These are phyloP conservation scores for Alternaria novae-zelandiae DNA, from an alignment of 2,329 filamentous ascomycete species.

Conservation along the genomic window DNA sequence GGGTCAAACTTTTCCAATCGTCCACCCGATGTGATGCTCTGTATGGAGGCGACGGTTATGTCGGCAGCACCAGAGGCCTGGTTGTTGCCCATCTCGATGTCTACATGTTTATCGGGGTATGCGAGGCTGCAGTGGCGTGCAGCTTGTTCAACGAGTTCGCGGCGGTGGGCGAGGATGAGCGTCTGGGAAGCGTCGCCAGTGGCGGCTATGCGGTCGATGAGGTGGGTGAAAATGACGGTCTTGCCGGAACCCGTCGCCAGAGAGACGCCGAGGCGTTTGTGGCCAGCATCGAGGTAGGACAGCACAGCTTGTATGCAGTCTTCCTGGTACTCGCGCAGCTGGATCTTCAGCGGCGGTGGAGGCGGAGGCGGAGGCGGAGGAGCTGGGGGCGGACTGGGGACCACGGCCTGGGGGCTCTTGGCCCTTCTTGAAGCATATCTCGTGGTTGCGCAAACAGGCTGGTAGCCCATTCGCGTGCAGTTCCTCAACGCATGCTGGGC, in stretches of 20 bases:
- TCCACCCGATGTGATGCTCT: constrained; percentile 78
- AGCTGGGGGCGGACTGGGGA: constrained; percentile 4
- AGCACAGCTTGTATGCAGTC: constrained; percentile 88
- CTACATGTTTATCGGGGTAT: constrained; percentile 81
- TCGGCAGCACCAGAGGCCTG: constrained; percentile 82
- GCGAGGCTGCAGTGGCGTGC: constrained; percentile 80
- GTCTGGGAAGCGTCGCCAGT: constrained; percentile 71
- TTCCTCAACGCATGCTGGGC: constrained; percentile 39
- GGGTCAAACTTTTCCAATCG: constrained; percentile 86
- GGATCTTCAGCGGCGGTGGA: constrained; percentile 52
- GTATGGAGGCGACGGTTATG: constrained; percentile 90
- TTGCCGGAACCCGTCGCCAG: constrained; percentile 89
- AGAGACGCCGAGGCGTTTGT: constrained; percentile 82
- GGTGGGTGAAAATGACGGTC: constrained; percentile 95
- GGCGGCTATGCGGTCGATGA: constrained; percentile 78
- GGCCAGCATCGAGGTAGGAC: constrained; percentile 69
- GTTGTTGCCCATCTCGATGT: constrained; percentile 87
- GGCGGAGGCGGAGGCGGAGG: constrained; percentile 12
- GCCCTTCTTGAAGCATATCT: constrained; percentile 28
- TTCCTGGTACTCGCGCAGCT: constrained; percentile 84
- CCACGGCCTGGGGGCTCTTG: neutral
- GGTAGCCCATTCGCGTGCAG: constrained; percentile 17
- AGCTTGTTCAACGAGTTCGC: constrained; percentile 94
- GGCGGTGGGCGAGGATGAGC: constrained; percentile 88
- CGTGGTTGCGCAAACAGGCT: constrained; percentile 3